Evolutionary conservation across 768 basidiomycete genomes (phyloP).

Genomic region (Cyclocybe aegerita): DNA sequence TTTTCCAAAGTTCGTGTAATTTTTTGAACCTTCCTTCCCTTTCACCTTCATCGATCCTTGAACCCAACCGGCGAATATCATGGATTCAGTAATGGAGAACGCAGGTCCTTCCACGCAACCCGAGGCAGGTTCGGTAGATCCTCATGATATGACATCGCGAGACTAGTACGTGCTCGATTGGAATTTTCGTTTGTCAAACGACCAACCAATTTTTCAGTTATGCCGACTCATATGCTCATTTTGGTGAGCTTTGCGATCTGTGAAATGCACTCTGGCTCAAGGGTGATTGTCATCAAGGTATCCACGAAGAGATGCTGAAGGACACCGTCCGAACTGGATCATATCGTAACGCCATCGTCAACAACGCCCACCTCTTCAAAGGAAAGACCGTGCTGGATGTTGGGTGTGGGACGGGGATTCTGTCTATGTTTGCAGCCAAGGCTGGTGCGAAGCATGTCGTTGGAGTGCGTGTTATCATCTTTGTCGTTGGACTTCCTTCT

Average conservation of each 20-base stretch:
- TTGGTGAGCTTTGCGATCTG: slow-evolving; percentile 51
- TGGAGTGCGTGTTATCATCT: slow-evolving; percentile 56
- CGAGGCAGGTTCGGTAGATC: slow-evolving; percentile 20
- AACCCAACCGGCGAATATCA: slow-evolving; percentile 5
- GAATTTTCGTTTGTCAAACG: slow-evolving; percentile 22
- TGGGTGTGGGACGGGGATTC: slow-evolving; percentile 96
- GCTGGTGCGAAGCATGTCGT: slow-evolving; percentile 94
- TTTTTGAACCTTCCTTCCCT: slow-evolving; percentile 2
- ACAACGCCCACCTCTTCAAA: slow-evolving; percentile 94
- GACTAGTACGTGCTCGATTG: slow-evolving; percentile 70
- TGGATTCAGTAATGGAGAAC: slow-evolving; percentile 22
- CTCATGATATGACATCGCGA: slow-evolving; percentile 74
- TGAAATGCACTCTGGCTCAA: not conserved
- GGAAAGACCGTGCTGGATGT: slow-evolving; percentile 97
- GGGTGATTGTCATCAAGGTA: slow-evolving; percentile 50
- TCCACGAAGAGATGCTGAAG: slow-evolving; percentile 99
- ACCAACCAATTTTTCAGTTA: slow-evolving; percentile 56
- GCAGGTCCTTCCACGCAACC: slow-evolving; percentile 26
- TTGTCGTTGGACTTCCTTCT: slow-evolving; percentile 10
- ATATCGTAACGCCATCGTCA: slow-evolving; percentile 91
- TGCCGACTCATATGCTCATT: slow-evolving; percentile 95
- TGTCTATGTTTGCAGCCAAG: slow-evolving; percentile 97
- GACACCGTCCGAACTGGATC: slow-evolving; percentile 93
- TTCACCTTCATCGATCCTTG: slow-evolving; percentile 14
- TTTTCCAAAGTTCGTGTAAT: slow-evolving; percentile 5